Conservation (phyloP, 176 grass and related monocot species). For the Ensete glaucum region DNA sequence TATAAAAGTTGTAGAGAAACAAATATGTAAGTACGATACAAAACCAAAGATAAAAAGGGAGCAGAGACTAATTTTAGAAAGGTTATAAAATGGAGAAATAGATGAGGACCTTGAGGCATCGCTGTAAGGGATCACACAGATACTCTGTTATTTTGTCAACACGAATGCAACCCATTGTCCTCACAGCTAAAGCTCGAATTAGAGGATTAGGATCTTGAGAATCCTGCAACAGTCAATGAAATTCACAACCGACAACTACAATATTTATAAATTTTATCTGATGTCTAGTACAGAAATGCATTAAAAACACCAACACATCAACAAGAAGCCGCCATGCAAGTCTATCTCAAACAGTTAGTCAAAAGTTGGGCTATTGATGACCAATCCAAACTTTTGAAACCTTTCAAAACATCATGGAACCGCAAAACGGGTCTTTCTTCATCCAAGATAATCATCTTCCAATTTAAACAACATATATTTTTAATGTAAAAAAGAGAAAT, state of each 20-base stretch:
- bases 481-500: background rate
- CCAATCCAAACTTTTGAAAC: no score
- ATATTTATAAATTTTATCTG: background rate
- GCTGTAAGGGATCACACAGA: constrained; percentile 95
- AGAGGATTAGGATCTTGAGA: constrained; percentile 98
- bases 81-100: constrained; percentile 12
- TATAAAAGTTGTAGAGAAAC: background rate
- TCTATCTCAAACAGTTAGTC: background rate
- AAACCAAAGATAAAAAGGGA: background rate
- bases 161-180: constrained; percentile 99
- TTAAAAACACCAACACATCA: background rate
- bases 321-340: background rate
- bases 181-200: constrained; percentile 96
- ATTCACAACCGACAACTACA: background rate
- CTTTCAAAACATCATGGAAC: no score
- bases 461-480: background rate
- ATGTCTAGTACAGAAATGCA: background rate
- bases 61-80: background rate
- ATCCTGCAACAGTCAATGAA: constrained; percentile 38
- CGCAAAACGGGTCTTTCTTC: no score
- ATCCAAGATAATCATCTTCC: background rate
- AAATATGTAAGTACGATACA: background rate
- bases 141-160: constrained; percentile 99
- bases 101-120: constrained; percentile 88
- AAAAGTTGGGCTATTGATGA: no score